Conservation (phyloP, 805 yeast species). For the Saturnispora dispora region DNA sequence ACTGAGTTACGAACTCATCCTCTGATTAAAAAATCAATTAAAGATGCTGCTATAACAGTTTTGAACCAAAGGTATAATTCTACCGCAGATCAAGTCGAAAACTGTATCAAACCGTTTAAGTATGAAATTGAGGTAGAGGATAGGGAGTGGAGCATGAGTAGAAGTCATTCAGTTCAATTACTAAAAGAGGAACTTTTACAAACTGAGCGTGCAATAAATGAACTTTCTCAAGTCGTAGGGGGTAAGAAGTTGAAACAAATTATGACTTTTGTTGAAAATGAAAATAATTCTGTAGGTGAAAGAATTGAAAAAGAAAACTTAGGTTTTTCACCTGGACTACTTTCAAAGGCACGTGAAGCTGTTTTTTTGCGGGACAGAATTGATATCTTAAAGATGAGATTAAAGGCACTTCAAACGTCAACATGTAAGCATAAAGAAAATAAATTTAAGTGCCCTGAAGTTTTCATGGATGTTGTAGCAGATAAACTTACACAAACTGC, state of each 20-base stretch:
- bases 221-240: conserved; percentile 65
- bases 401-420: conserved; percentile 64
- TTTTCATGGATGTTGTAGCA: conserved; percentile 84
- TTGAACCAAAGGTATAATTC: conserved; percentile 71
- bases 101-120: conserved; percentile 95
- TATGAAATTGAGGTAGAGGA: conserved; percentile 96
- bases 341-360: conserved; percentile 79
- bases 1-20: conserved; percentile 82
- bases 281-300: conserved; percentile 29
- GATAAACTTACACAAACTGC: conserved; percentile 91
- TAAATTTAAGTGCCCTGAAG: conserved; percentile 89
- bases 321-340: conserved; percentile 71
- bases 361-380: conserved; percentile 67
- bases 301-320: conserved; percentile 56
- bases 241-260: conserved; percentile 78
- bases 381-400: conserved; percentile 60
- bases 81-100: conserved; percentile 97
- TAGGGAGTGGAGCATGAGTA: conserved; percentile 80
- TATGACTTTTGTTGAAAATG: conserved; percentile 56
- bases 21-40: conserved; percentile 70
- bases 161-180: conserved; percentile 65
- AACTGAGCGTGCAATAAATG: conserved; percentile 55
- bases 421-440: conserved; percentile 71
- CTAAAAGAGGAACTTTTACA: conserved; percentile 80
- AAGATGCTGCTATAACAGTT: conserved; percentile 77